Conservation (phyloP, 2,329 filamentous ascomycete genomes). For the Decorospora gaudefroyi region DNA sequence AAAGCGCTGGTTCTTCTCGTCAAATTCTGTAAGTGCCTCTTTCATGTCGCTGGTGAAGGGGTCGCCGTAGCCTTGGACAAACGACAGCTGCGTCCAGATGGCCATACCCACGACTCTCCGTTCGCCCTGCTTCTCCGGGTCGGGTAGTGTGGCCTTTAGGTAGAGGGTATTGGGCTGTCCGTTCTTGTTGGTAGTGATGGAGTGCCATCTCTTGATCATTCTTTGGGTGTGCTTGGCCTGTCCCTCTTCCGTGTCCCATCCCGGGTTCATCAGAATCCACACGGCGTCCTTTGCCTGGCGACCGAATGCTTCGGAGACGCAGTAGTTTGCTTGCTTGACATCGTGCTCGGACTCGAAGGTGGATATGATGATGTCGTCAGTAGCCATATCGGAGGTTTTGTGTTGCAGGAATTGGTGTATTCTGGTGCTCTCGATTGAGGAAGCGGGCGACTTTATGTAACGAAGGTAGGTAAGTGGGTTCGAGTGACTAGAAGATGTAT, state of each 20-base stretch:
- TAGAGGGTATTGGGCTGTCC: slow-evolving; percentile 58
- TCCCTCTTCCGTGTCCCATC: slow-evolving; percentile 59
- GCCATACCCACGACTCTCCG: slow-evolving; percentile 57
- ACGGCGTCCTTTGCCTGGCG: slow-evolving; percentile 57
- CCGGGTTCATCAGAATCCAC: slow-evolving; percentile 59
- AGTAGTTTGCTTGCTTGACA: slow-evolving; percentile 38
- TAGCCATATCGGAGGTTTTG: slow-evolving; percentile 15
- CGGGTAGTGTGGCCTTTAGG: slow-evolving; percentile 58
- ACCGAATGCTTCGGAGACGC: slow-evolving; percentile 54
- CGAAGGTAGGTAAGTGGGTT: not conserved
- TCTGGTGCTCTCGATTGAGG: not conserved
- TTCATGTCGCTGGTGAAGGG: slow-evolving; percentile 28
- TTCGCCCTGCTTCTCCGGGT: slow-evolving; percentile 30
- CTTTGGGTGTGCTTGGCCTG: slow-evolving; percentile 44
- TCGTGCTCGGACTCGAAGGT: slow-evolving; percentile 31
- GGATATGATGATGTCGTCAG: slow-evolving; percentile 21
- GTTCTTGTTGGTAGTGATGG: slow-evolving; percentile 48
- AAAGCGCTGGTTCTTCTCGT: slow-evolving; percentile 55
- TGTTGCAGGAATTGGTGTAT: not conserved
- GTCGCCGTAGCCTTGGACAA: slow-evolving; percentile 56
- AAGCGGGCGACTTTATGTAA: not conserved
- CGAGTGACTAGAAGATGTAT: slow-evolving; percentile 4
- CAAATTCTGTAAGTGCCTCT: slow-evolving; percentile 38
- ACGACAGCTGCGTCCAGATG: slow-evolving; percentile 60
- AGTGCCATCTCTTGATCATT: slow-evolving; percentile 52